Evolutionary conservation across 2,329 filamentous ascomycete genomes (phyloP).

Genomic region (Berkeleyomyces basicola): DNA sequence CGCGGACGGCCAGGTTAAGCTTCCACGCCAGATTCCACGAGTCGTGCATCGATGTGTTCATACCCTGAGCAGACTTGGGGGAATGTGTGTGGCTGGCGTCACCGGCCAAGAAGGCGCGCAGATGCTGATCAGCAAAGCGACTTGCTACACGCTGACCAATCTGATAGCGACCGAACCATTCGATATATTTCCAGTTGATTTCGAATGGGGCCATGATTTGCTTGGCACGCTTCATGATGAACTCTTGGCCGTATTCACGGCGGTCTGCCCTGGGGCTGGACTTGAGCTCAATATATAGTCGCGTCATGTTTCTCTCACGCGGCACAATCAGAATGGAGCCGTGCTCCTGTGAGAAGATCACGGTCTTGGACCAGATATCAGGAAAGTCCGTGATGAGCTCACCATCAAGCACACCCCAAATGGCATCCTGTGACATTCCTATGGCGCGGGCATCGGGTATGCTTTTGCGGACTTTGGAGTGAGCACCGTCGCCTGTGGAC

Average conservation of each 20-base stretch:
- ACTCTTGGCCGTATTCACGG: conserved; percentile 38
- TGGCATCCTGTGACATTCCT: conserved; percentile 34
- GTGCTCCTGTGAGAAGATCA: conserved; percentile 48
- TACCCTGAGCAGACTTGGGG: conserved; percentile 53
- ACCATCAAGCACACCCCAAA: conserved; percentile 59
- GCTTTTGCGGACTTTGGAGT: conserved; percentile 50
- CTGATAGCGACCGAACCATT: conserved; percentile 60
- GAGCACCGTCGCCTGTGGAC: conserved; percentile 46
- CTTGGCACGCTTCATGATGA: conserved; percentile 51
- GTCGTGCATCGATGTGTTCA: conserved; percentile 47
- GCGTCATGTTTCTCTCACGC: conserved; percentile 55
- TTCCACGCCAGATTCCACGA: conserved; percentile 43
- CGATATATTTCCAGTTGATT: conserved; percentile 40
- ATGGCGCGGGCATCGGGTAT: conserved; percentile 42
- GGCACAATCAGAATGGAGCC: conserved; percentile 61
- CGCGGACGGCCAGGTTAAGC: conserved; percentile 35
- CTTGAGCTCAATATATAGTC: conserved; percentile 41
- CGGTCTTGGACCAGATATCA: conserved; percentile 58
- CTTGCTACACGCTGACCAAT: conserved; percentile 56
- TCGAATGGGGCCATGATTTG: conserved; percentile 42
- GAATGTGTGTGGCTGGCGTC: conserved; percentile 59
- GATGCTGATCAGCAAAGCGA: conserved; percentile 45
- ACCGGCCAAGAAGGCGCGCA: conserved; percentile 50
- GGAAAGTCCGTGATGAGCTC: conserved; percentile 56
- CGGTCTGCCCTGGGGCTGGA: conserved; percentile 26